Evolutionary conservation across 2,329 filamentous ascomycete genomes (phyloP).

Genomic region (Teratosphaeria pseudoeucalypti): DNA sequence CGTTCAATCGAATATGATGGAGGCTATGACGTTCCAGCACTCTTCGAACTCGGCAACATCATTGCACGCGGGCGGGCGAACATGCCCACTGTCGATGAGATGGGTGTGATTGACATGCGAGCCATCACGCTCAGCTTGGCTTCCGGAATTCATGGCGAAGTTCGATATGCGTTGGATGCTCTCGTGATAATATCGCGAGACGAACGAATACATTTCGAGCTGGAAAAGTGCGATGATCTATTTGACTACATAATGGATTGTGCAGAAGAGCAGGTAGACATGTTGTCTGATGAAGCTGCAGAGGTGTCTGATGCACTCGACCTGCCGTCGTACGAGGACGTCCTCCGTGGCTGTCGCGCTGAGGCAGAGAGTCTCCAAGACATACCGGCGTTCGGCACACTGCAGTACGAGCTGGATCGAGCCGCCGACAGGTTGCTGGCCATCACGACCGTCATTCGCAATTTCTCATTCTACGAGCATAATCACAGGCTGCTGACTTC

Average conservation of each 20-base stretch:
- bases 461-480: slow-evolving; percentile 73
- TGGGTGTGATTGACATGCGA: slow-evolving; percentile 82
- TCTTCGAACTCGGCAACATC: slow-evolving; percentile 55
- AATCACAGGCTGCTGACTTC: slow-evolving; percentile 71
- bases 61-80: slow-evolving; percentile 62
- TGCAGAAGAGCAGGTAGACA: slow-evolving; percentile 76
- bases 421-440: slow-evolving; percentile 81
- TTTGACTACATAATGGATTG: slow-evolving; percentile 82
- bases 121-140: slow-evolving; percentile 83
- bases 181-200: slow-evolving; percentile 62
- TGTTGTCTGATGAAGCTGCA: slow-evolving; percentile 71
- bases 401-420: slow-evolving; percentile 71
- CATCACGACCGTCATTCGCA: slow-evolving; percentile 84
- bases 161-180: slow-evolving; percentile 80
- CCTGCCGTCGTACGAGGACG: slow-evolving; percentile 76
- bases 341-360: slow-evolving; percentile 61
- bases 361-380: slow-evolving; percentile 58
- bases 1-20: slow-evolving; percentile 39
- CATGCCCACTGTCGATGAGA: slow-evolving; percentile 61
- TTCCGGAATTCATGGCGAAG: slow-evolving; percentile 78
- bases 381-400: slow-evolving; percentile 61
- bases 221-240: slow-evolving; percentile 74
- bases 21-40: slow-evolving; percentile 58
- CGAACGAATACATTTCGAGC: slow-evolving; percentile 51
- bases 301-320: slow-evolving; percentile 82